phyloP scores from a whole-genome alignment of 2,329 filamentous ascomycete genomes.

The Sclerotinia nivalis region DNA sequence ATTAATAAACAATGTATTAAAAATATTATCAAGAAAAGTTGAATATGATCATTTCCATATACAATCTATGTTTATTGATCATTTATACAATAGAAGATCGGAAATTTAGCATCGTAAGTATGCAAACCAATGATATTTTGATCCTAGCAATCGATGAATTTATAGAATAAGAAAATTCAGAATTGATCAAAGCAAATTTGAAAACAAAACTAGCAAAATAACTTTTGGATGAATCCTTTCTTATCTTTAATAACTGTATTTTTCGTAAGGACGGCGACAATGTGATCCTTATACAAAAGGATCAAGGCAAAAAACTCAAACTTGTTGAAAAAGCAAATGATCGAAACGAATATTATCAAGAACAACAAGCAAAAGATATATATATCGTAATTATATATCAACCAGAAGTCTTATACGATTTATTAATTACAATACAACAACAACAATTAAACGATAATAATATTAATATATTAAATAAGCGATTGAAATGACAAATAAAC shows the following conservation, averaged over 20 bases:
- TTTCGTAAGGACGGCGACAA: not conserved
- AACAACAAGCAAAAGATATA: not conserved
- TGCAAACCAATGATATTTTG: no score
- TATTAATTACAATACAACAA: constrained; percentile 6
- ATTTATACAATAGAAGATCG: no score
- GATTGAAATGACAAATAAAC: constrained; percentile 21
- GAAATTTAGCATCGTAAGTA: no score
- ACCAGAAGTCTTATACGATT: constrained; percentile 18
- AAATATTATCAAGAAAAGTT: no score
- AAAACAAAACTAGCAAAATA: not conserved
- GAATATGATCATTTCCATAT: no score
- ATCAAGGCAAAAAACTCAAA: not conserved
- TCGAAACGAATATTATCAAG: not conserved
- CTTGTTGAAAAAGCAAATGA: not conserved
- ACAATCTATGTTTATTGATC: no score
- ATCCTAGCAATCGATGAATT: no score
- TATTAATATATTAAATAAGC: constrained; percentile 24
- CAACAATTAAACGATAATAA: constrained; percentile 3
- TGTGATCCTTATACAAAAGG: not conserved
- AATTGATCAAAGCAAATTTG: not conserved
- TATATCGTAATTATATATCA: constrained; percentile 22
- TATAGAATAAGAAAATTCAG: no score
- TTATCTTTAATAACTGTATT: not conserved
- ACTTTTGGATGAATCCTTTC: not conserved
- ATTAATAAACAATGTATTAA: no score